Base-by-base conservation (phyloP, 345 rosid genomes). In the Eucalyptus viminalis region DNA sequence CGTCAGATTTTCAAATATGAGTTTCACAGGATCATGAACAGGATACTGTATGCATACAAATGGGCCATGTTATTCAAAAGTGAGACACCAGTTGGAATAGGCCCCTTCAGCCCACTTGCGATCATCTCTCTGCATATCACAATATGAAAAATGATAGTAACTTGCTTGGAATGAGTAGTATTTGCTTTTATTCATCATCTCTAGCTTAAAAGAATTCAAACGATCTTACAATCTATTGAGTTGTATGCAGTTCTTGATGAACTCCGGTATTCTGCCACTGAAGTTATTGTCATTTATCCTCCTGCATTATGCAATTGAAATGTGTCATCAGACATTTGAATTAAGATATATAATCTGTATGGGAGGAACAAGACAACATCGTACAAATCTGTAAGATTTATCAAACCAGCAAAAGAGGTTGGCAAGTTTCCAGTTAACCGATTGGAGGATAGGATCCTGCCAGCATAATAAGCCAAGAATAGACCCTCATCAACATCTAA, bases 211-310 rank as follows among this genome's bases (percentile, higher is more conserved):
- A 50, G n/a, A 86, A 34, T 40, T 22, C 85, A 76, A 37, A 51
- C 25, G 27, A 86, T 86, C 98, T 93, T 94, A 96, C 99, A 96
- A 67, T 93, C 97, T 95, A 34, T 31, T 8, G 86, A 97, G 97
- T n/a, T 91, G 88, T 87, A 87, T 89, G 93, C 95, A 96, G 88
- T 92, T 95, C 86, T 92, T 93, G 17, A 96, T 89, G 90, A 93
- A 95, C 90, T 90, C 93, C 7, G 98, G 99, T 83, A 96, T 94
- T 31, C 91, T 92, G 88, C 98, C 99, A 67, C 86, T 95, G 90
- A 97, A 92, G 91, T 91, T 92, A 92, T 97, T 97, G 88, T 96
- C 99, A 40, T 94, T 95, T 76, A 96, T 92, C 91, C 95, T 92
- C 54, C 99, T 97, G 95, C 95, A 93, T 88, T 87, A 88, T 72